A percentile compares a stretch with the other conserved stretches of the same genome.
Conservation (phyloP, 2,329 filamentous ascomycete genomes). For the Botrytis fragariae region DNA sequence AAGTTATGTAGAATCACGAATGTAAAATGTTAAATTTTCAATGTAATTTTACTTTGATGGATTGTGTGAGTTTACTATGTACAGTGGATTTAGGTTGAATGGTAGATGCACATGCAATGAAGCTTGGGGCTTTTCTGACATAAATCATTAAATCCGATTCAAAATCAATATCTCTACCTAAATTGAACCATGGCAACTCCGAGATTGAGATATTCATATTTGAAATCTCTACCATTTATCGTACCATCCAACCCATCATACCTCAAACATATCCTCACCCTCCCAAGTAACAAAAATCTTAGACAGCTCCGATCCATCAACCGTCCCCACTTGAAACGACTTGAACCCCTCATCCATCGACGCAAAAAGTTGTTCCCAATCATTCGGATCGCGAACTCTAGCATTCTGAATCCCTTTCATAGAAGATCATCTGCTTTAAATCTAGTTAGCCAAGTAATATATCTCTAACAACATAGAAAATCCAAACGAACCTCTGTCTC, state of each 20-base stretch:
- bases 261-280: not conserved
- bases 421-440: not conserved
- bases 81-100: not conserved
- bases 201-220: not conserved
- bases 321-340: not conserved
- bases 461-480: not conserved
- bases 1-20: not conserved
- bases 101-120: not conserved
- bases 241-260: not conserved
- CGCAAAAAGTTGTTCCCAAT: conserved; percentile 4
- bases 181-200: not conserved
- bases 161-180: not conserved
- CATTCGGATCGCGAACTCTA: not conserved
- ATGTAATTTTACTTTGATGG: not conserved
- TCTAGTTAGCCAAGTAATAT: not conserved
- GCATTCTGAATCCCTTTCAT: conserved; percentile 14
- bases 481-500: not conserved
- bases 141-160: not conserved
- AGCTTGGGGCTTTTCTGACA: not conserved
- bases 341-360: not conserved
- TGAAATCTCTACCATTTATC: not conserved
- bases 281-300: not conserved
- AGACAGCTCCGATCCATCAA: not conserved
- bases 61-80: accelerated
- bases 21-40: not conserved